Percentiles rank a stretch among this genome's conserved stretches.
Evolutionary conservation across 2,329 filamentous ascomycete genomes (phyloP).

Genomic region (Fusarium sp.): DNA sequence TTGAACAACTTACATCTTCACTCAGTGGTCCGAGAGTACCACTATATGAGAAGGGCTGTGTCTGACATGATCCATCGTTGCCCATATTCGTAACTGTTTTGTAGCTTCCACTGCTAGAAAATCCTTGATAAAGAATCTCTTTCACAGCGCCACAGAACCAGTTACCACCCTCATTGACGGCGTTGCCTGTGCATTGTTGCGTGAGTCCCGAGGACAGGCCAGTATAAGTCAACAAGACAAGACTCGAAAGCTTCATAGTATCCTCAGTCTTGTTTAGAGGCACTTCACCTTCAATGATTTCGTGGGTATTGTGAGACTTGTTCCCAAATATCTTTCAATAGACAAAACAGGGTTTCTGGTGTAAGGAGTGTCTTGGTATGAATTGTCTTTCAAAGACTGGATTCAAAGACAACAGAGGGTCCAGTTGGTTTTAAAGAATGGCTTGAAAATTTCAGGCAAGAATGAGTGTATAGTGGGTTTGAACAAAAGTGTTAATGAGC

Average conservation of each 20-base stretch:
- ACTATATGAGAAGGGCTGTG: slow-evolving; percentile 66
- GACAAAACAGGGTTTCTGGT: neutral
- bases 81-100: slow-evolving; percentile 75
- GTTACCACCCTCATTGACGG: slow-evolving; percentile 66
- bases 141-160: slow-evolving; percentile 76
- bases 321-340: slow-evolving; percentile 1
- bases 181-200: slow-evolving; percentile 56
- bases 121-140: slow-evolving; percentile 77
- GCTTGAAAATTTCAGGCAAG: slow-evolving; percentile 36
- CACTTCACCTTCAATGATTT: neutral
- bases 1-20: slow-evolving; percentile 72
- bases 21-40: slow-evolving; percentile 78
- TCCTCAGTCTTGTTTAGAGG: slow-evolving; percentile 2
- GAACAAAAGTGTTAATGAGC: slow-evolving; percentile 34
- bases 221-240: slow-evolving; percentile 50
- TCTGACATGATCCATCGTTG: slow-evolving; percentile 67
- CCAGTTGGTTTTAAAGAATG: slow-evolving; percentile 36
- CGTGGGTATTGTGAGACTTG: slow-evolving; percentile 12
- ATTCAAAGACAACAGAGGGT: slow-evolving; percentile 28
- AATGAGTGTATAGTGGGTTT: slow-evolving; percentile 42
- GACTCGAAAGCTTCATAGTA: slow-evolving; percentile 54
- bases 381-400: slow-evolving; percentile 33
- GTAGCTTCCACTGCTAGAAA: slow-evolving; percentile 74
- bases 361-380: slow-evolving; percentile 25
- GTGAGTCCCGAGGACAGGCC: slow-evolving; percentile 52